Base-by-base conservation (phyloP, 164 flowering plant genomes). In the Protea cynaroides region DNA sequence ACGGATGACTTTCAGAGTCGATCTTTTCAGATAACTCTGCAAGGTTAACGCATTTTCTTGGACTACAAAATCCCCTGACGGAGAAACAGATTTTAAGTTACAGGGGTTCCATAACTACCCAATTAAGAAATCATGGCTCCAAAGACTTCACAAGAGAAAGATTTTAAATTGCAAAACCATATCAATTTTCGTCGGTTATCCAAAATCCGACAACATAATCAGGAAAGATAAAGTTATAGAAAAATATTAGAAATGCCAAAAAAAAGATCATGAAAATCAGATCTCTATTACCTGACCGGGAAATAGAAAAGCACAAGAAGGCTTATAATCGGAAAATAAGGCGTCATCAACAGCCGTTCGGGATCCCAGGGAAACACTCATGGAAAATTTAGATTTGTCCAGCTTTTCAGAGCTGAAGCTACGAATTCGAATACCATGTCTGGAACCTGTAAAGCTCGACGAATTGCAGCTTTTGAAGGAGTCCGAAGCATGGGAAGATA, bases 281-380 rank as follows among this genome's bases (percentile, higher is more conserved):
- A 47, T 46, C 14, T 53, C 24, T 36, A 62, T 62, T 24, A 95
- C 99, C 93, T 95, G 99, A 47, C 99, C 99, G 55, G 99, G 99
- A 58, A 95, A 95, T 34, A 95, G 82, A 66, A 92, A 95, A 54
- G 96, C 99, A 29, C 50, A 58, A 71, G 69, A 71, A 8, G 97
- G 87, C 69, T 87, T 88, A 70, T 89, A 92, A 73, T 92, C 97
- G 43, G 72, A 55, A 66, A 92, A 95, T 71, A 86, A 66, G 18
- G 87, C 82, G 62, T 94, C 99, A 44, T 81, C 82, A 12, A 82
- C 88, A 17, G 70, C 49, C 49, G 77, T 61, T 4, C 65, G 76
- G 53, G 90, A 80, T 79, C 93, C 90, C 53, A 71, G 90, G 0
- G 95, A 76, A 7, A 83, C 80, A 73, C 82, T 84, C 93, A 86